Evolutionary conservation across 2,329 filamentous ascomycete genomes (phyloP).

Genomic region (Penicillium decumbens): DNA sequence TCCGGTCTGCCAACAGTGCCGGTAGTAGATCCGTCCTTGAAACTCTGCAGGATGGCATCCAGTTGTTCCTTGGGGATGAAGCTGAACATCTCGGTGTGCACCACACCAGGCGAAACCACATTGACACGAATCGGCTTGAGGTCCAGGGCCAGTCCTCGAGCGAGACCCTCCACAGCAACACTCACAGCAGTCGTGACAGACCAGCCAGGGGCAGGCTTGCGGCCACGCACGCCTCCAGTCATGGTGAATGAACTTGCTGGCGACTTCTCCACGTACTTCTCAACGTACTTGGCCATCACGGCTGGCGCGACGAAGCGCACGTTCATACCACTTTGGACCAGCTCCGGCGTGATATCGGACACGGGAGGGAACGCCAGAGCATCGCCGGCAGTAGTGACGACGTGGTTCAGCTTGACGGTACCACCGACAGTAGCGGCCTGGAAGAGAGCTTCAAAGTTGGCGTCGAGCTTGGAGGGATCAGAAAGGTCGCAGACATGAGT

Average conservation of each 20-base stretch:
- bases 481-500: constrained; percentile 46
- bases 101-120: constrained; percentile 39
- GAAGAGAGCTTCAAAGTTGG: constrained; percentile 43
- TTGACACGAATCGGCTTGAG: constrained; percentile 44
- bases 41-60: constrained; percentile 28
- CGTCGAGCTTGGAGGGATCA: constrained; percentile 42
- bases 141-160: constrained; percentile 40
- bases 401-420: constrained; percentile 43
- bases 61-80: constrained; percentile 7
- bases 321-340: constrained; percentile 21
- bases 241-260: constrained; percentile 37
- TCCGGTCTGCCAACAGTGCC: constrained; percentile 27
- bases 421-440: constrained; percentile 29
- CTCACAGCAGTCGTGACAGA: constrained; percentile 26
- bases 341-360: constrained; percentile 21
- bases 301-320: constrained; percentile 36
- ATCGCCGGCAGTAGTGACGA: constrained; percentile 51
- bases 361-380: constrained; percentile 18
- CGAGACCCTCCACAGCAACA: constrained; percentile 30
- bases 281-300: constrained; percentile 41
- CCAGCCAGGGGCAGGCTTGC: constrained; percentile 35
- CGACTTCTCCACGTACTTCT: constrained; percentile 31
- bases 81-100: constrained; percentile 41
- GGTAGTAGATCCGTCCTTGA: constrained; percentile 18
- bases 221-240: constrained; percentile 37